Evolutionary conservation across 1,139 yeast genomes (phyloP).

Genomic region (Magnusiomyces tetraspermus): DNA sequence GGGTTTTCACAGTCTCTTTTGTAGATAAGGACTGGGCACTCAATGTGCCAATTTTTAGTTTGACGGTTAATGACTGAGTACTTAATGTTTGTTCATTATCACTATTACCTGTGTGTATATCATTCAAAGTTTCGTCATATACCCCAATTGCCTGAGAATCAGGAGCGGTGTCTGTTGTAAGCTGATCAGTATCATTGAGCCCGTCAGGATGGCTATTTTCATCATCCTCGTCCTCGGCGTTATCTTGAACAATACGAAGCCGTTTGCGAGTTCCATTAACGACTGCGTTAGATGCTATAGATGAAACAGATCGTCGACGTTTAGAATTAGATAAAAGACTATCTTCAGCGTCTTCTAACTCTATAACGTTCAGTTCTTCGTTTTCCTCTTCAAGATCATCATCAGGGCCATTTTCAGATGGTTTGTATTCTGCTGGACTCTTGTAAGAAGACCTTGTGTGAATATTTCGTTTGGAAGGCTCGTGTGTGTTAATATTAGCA

Average conservation of each 20-base stretch:
- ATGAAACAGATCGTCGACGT: neutral
- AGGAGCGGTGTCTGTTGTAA: slow-evolving; percentile 17
- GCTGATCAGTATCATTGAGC: slow-evolving; percentile 11
- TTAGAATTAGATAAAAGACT: neutral
- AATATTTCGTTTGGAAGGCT: neutral
- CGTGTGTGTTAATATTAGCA: no score
- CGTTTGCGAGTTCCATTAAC: neutral
- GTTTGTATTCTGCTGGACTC: slow-evolving; percentile 7
- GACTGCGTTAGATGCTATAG: neutral
- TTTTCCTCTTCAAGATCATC: slow-evolving; percentile 10
- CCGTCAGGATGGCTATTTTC: slow-evolving; percentile 18
- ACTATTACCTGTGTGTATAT: neutral
- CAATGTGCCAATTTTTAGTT: slow-evolving; percentile 2
- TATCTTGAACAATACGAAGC: slow-evolving; percentile 5
- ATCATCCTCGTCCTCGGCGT: slow-evolving; percentile 19
- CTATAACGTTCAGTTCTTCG: slow-evolving; percentile 7
- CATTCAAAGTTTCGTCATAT: neutral
- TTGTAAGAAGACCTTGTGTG: neutral
- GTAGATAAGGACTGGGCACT: neutral
- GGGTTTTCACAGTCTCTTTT: neutral
- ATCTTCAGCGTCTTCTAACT: neutral
- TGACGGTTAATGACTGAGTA: neutral
- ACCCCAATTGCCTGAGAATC: slow-evolving; percentile 12
- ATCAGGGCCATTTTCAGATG: neutral
- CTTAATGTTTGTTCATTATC: neutral